Base-by-base conservation (phyloP, 75 land plant species). In the Pinus albicaulis region DNA sequence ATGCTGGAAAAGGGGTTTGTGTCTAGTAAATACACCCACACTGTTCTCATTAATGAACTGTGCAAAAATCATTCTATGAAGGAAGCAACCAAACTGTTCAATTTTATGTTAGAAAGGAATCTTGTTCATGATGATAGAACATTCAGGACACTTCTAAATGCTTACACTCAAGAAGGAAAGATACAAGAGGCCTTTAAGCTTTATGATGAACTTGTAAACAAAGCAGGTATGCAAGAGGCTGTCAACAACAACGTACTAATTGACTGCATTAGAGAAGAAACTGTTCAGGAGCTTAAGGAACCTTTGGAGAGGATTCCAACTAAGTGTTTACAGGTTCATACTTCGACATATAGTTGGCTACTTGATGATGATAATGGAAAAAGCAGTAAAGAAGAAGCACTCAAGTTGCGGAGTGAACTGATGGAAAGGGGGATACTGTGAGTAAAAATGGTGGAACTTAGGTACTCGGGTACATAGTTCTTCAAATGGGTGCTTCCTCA, bases 1-100 rank as follows among this genome's bases (percentile, higher is more conserved):
- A 92, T 89, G 94, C 68, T 92, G 20, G 76, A 78, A 57, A 82
- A 70, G 76, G 94, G 91, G 53, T 78, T 89, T 63, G 65, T 86
- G 0, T 87, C 86, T 68, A 84, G 88, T 82, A 90, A 86, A 28
- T 19, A 31, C 34, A 64, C 68, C 38, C 68, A 28, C 34, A 31
- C 17, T 3, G 20, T 64, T 31, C 26, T 64, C 68, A 64, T 64
- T 8, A 64, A 64, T 64, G 68, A 64, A 64, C 19, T 64, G 41
- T 64, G 41, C 19, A 64, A 64, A 64, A 64, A 64, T 64, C 20
- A 64, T 64, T 64, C 38, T 17, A 31, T 31, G 68, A 64, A 7
- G 24, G 68, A 64, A 64, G 41, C 68, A 64, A 16, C 68, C 20
- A 64, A 31, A 17, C 19, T 64, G 34, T 64, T 64, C 5, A 64